Base-by-base conservation (phyloP, 495 filamentous ascomycete species). In the Aspergillus funiculosus region DNA sequence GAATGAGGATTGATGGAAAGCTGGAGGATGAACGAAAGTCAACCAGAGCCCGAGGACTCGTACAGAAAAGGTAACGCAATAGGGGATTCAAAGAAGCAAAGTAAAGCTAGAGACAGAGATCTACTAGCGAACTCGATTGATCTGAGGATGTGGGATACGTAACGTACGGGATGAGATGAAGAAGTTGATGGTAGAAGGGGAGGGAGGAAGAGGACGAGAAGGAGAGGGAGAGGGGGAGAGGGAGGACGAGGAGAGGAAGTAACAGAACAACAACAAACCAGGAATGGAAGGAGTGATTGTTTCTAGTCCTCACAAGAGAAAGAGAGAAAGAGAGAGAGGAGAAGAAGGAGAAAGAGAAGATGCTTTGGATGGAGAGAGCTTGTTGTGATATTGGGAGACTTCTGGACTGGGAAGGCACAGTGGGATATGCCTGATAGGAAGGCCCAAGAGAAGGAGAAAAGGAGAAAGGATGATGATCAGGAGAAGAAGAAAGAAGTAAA, bases 121-220 rank as follows among this genome's bases (percentile, higher is more conserved):
- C 14, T 24, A 35, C 15, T 48, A 35, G 34, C 20, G 34, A 46
- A 26, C 26, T 36, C 4, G 18, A 29, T 56, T 51, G 55, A 19
- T 39, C 18, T 41, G 38, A 38, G 28, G 37, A 48, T 48, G 46
- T 7, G 46, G 21, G 11, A 41, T 41, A 41, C 28, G 21, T 41
- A 48, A 48, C 17, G 39, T 38, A 41, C 37, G 48, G 21, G 43
- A 46, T 42, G 52, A 53, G 56, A 62, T 50, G 48, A 62, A 32
- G 56, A 48, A 46, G 46, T 32, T 42, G 46, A 50, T 18, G 28
- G 41, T 28, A n/a, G 32, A 28, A 19, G 39, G 13, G 37, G 13
- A 10, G 22, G 28, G 34, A 39, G 46, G 43, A n/a, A n/a, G n/a
- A 46, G 26, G 52, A 51, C 36, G 44, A 10, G 28, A 30, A 14